Conservation (phyloP, 1,284 basidiomycete genomes). For the Polyporus tsugae region DNA sequence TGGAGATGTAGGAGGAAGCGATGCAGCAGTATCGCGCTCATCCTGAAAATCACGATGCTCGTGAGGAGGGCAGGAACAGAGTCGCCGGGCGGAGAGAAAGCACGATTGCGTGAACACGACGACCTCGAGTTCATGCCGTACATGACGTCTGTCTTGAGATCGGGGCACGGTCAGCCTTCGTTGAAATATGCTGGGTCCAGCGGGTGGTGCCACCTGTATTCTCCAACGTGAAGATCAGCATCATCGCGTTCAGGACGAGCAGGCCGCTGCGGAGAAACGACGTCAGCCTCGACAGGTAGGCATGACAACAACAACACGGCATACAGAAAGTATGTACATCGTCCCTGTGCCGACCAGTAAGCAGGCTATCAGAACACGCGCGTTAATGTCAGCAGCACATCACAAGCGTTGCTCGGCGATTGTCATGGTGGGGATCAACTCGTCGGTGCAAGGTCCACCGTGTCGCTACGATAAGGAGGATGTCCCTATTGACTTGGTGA, state of each 20-base stretch:
- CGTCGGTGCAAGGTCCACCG: too few species aligned
- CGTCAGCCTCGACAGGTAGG: background rate
- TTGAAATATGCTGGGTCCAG: too few species aligned
- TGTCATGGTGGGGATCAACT: too few species aligned
- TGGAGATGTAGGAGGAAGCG: slow-evolving; percentile 6
- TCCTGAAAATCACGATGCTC: background rate
- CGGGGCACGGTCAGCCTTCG: background rate
- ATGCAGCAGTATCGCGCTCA: background rate
- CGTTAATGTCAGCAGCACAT: too few species aligned
- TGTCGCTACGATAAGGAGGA: too few species aligned
- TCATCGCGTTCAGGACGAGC: background rate
- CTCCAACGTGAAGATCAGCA: background rate
- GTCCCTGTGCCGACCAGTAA: background rate
- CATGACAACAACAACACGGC: too few species aligned
- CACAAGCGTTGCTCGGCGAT: too few species aligned
- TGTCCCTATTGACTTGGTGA: too few species aligned
- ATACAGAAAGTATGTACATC: background rate
- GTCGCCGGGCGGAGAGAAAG: background rate
- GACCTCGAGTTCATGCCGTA: slow-evolving; percentile 11
- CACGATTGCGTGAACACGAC: slow-evolving; percentile 3
- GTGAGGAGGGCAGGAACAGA: background rate
- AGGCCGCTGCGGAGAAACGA: background rate
- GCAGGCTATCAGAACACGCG: background rate
- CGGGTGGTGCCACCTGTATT: background rate
- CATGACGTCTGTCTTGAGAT: background rate